Evolutionary conservation across 2,329 filamentous ascomycete genomes (phyloP).

Genomic region (Capronia americana): DNA sequence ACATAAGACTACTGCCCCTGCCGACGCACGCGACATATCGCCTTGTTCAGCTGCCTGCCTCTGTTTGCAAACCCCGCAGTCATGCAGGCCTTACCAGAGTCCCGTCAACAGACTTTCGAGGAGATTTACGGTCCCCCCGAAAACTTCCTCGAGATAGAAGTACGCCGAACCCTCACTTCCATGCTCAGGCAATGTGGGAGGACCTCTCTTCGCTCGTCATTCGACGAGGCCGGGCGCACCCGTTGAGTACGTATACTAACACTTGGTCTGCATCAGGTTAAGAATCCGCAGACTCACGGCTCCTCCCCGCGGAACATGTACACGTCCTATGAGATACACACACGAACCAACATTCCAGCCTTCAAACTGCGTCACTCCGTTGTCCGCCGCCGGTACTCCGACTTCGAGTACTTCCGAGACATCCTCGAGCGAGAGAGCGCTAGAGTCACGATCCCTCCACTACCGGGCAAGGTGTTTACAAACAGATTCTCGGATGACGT

Average conservation of each 20-base stretch:
- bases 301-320: slow-evolving; percentile 90
- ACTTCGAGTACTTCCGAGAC: slow-evolving; percentile 99
- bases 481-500: slow-evolving; percentile 98
- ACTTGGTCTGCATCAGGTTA: slow-evolving; percentile 65
- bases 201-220: neutral
- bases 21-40: slow-evolving; percentile 24
- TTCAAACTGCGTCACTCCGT: slow-evolving; percentile 92
- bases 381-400: slow-evolving; percentile 92
- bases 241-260: neutral
- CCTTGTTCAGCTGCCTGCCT: slow-evolving; percentile 15
- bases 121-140: slow-evolving; percentile 98
- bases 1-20: neutral
- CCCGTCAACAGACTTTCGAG: slow-evolving; percentile 93
- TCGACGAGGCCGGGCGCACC: neutral
- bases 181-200: neutral
- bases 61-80: slow-evolving; percentile 50
- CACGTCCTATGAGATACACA: slow-evolving; percentile 98
- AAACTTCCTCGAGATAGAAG: slow-evolving; percentile 97
- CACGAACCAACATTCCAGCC: slow-evolving; percentile 96
- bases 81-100: slow-evolving; percentile 69
- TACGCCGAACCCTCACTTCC: slow-evolving; percentile 3
- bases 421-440: slow-evolving; percentile 95
- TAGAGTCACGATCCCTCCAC: slow-evolving; percentile 85
- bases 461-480: slow-evolving; percentile 97
- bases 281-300: slow-evolving; percentile 91